Base-by-base conservation (phyloP, 2,329 filamentous ascomycete species). In the Xylaria sp. region DNA sequence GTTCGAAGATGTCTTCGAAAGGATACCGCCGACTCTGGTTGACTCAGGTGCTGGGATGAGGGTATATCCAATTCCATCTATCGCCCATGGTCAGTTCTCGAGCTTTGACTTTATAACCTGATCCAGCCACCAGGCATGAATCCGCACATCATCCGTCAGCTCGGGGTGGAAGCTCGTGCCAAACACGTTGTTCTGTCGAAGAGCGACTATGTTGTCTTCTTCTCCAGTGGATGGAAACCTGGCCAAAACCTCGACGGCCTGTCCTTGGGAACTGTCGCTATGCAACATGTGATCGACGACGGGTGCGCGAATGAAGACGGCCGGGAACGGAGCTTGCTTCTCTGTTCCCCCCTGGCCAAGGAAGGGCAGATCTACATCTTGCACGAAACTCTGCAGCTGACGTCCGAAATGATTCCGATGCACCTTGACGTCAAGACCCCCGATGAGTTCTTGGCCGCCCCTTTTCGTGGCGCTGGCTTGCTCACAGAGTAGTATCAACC, bases 141-240 rank as follows among this genome's bases (percentile, higher is more conserved):
- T 97, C 64, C 96, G 87, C 65, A 90, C 84, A 81, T 99, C 96
- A 8, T 89, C 87, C 0, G 95, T 98, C 79, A 99, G 80, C 80
- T 99, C 96, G 0, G 96, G 96, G 75, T 98, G 96, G 77, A 98
- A 99, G 76, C 94, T 97, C 3, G 92, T 97, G 4, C 94, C 96
- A 74, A 98, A 91, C 0, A 97, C 91, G 79, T 97, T 97, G 0
- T 91, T 93, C 81, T 98, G 94, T 71, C 88, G 86, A 39, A 98
- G 93, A 0, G 95, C 95, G 59, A 98, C 90, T 60, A 98, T 95
- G 72, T 97, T 92, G 2, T 91, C 88, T 2, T 84, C 86, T 50
- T 86, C 83, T 20, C 80, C 80, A 18, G 80, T 52, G 3, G 67
- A 59, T 12, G 85, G 81, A 9, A 89, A 76, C n/a, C 79, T 83